phyloP scores from a whole-genome alignment of 1,284 basidiomycete species.

The Heliocybe sulcata region DNA sequence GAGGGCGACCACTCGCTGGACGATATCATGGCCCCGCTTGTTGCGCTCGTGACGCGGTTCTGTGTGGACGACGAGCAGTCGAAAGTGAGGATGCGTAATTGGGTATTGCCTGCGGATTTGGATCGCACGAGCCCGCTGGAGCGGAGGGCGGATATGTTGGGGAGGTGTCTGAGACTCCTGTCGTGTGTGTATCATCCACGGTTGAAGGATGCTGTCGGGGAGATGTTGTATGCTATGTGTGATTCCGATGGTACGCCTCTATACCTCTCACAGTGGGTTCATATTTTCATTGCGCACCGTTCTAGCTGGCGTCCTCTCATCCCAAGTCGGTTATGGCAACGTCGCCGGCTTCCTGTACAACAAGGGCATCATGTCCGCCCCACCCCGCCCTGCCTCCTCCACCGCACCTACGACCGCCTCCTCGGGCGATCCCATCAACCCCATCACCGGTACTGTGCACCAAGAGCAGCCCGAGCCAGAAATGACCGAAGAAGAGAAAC shows the following conservation, averaged over 20 bases:
- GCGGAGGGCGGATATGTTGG: constrained; percentile 62
- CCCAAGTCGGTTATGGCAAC: constrained; percentile 86
- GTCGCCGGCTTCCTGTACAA: constrained; percentile 89
- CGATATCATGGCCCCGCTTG: constrained; percentile 69
- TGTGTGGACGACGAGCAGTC: constrained; percentile 56
- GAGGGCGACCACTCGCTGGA: constrained; percentile 58
- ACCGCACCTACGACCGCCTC: constrained; percentile 28
- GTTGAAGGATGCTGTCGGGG: constrained; percentile 73
- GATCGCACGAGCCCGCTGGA: constrained; percentile 77
- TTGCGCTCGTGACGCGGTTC: constrained; percentile 65
- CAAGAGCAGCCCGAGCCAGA: constrained; percentile 29
- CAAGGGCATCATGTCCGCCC: constrained; percentile 72
- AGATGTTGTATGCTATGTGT: constrained; percentile 78
- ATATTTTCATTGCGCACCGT: not conserved
- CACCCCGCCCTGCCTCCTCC: constrained; percentile 23
- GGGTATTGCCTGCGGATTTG: constrained; percentile 68
- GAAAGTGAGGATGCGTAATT: constrained; percentile 47
- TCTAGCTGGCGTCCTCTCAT: constrained; percentile 58
- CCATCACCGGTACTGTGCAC: constrained; percentile 68
- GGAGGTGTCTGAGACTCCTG: constrained; percentile 75
- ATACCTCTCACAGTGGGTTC: not conserved
- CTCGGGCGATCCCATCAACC: constrained; percentile 55
- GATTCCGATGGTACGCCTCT: constrained; percentile 65
- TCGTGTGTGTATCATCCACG: constrained; percentile 63
- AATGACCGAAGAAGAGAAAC: constrained; percentile 92